These are phyloP conservation scores for Cicer pinnatifidum DNA, from an alignment of 306 rosid species.

Conservation along the genomic window DNA sequence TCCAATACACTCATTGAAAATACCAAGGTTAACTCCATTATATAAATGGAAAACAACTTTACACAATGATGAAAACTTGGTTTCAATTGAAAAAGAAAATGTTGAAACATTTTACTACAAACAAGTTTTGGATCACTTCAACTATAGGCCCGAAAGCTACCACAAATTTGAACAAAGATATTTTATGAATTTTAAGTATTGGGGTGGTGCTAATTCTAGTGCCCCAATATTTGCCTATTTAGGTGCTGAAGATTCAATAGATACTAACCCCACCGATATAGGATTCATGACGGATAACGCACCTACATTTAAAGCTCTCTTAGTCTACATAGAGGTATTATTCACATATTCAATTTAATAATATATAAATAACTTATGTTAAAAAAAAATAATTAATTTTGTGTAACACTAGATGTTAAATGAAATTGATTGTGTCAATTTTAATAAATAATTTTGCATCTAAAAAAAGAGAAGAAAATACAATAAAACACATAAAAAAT, in stretches of 20 bases:
- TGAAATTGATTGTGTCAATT: too few species aligned
- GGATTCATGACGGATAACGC: conserved; percentile 75
- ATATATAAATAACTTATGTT: too few species aligned
- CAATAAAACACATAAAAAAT: too few species aligned
- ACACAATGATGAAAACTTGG: conserved; percentile 19
- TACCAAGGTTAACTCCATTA: conserved; percentile 62
- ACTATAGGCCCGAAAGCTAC: conserved; percentile 66
- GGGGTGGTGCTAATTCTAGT: conserved; percentile 67
- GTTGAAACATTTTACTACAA: conserved; percentile 57
- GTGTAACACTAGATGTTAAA: too few species aligned
- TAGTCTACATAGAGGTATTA: conserved; percentile 69
- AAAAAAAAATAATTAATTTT: too few species aligned
- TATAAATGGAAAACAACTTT: conserved; percentile 44
- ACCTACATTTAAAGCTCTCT: conserved; percentile 62
- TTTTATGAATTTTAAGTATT: conserved; percentile 61
- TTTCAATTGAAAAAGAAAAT: conserved; percentile 9
- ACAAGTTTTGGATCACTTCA: conserved; percentile 79
- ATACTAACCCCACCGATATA: conserved; percentile 19
- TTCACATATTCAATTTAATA: too few species aligned
- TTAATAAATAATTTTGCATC: too few species aligned
- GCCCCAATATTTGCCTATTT: conserved; percentile 73
- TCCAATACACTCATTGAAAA: conserved; percentile 29
- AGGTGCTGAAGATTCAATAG: conserved; percentile 67
- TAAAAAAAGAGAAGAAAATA: too few species aligned
- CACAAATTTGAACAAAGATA: conserved; percentile 65